Conservation (phyloP, 768 basidiomycete species). For the Coprinellus micaceus region DNA sequence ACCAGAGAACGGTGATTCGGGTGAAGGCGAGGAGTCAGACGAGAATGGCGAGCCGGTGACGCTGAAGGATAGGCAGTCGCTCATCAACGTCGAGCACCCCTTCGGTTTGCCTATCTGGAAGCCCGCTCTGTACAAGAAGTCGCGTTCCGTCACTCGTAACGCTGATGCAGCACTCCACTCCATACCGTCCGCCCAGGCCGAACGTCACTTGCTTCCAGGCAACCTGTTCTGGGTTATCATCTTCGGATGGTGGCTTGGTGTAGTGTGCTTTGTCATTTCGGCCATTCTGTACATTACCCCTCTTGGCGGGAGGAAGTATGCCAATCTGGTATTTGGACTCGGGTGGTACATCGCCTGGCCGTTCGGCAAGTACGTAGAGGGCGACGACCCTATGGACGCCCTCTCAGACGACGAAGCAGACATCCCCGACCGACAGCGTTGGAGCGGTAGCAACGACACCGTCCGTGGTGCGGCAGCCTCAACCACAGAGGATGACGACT, state of each 20-base stretch:
- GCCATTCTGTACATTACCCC: slow-evolving; percentile 69
- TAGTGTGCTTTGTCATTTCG: slow-evolving; percentile 66
- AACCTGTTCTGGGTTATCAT: slow-evolving; percentile 89
- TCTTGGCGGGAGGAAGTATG: slow-evolving; percentile 78
- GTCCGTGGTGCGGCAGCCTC: slow-evolving; percentile 32
- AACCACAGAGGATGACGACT: slow-evolving; percentile 13
- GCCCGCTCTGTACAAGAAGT: slow-evolving; percentile 97
- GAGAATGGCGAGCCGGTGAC: slow-evolving; percentile 82
- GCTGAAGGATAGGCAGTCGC: slow-evolving; percentile 91
- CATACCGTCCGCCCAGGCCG: slow-evolving; percentile 87
- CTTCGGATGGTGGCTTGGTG: slow-evolving; percentile 93
- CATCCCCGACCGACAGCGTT: slow-evolving; percentile 20
- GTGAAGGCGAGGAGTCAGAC: slow-evolving; percentile 23
- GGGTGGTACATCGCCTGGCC: slow-evolving; percentile 98
- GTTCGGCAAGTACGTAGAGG: slow-evolving; percentile 98
- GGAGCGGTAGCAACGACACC: slow-evolving; percentile 34
- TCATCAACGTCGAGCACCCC: slow-evolving; percentile 98
- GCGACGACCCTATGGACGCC: slow-evolving; percentile 41
- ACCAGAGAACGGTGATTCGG: slow-evolving; percentile 23
- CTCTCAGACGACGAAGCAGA: slow-evolving; percentile 30
- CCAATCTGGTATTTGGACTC: slow-evolving; percentile 82
- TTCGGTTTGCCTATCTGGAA: slow-evolving; percentile 99
- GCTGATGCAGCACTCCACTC: slow-evolving; percentile 94
- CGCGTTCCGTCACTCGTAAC: slow-evolving; percentile 91
- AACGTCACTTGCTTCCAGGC: slow-evolving; percentile 88